A percentile compares a stretch with the other conserved stretches of the same genome.
Evolutionary conservation across 345 rosid species (phyloP).

Genomic region (Acer campestre): DNA sequence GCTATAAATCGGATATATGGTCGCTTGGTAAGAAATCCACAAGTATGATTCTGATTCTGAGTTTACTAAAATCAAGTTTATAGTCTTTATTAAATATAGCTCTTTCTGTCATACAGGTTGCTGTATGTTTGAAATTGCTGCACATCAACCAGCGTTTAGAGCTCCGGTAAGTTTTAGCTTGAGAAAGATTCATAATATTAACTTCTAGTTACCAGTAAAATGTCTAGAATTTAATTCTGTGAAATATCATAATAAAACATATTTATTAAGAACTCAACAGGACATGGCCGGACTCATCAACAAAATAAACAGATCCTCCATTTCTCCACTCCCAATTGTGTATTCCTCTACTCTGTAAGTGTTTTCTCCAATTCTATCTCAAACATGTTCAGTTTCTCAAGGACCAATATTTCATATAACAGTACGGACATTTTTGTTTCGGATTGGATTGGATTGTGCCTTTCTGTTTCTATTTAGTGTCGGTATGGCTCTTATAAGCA

Average conservation of each 20-base stretch:
- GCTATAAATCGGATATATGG: constrained; percentile 98
- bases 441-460: background rate
- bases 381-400: background rate
- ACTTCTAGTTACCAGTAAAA: background rate
- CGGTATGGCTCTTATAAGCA: background rate
- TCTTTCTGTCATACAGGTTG: constrained; percentile 67
- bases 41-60: constrained; percentile 1
- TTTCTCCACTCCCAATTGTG: constrained; percentile 92
- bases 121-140: constrained; percentile 94
- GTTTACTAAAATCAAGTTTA: background rate
- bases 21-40: constrained; percentile 71
- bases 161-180: constrained; percentile 70
- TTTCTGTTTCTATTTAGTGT: background rate
- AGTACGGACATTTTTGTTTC: background rate
- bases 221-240: background rate
- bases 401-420: background rate
- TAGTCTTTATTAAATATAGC: constrained; percentile 19
- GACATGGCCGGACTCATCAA: constrained; percentile 89
- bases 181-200: background rate
- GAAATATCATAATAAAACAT: constrained; percentile 5
- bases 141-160: constrained; percentile 93
- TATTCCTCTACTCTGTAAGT: constrained; percentile 88
- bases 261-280: constrained; percentile 38
- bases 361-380: constrained; percentile 12
- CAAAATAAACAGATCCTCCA: constrained; percentile 82